Evolutionary conservation across 2,329 filamentous ascomycete genomes (phyloP), one percentile per base, ranked within the genome.

Genomic region (Metarhizium guizhouense): DNA sequence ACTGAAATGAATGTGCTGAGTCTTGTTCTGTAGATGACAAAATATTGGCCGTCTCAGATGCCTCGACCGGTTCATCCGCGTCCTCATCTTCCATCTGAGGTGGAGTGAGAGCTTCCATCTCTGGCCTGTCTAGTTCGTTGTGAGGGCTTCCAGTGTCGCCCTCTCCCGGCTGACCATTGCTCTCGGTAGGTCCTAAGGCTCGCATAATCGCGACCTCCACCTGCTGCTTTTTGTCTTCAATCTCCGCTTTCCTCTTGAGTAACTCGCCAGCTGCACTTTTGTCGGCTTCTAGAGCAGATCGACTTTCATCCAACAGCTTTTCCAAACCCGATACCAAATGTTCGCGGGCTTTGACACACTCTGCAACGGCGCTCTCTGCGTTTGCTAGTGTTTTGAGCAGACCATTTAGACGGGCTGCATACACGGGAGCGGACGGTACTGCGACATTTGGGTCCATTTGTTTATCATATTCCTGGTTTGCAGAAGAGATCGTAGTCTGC

Each of bases 171-270:
- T 82, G 75, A 8, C 71, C 70, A 50, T 75, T 72, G 20, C 75
- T 73, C 56, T 81, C 78, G 8, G 84, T 80, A 1, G 82, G 80
- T 14, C 84, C 83, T 25, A 96, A 79, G 8, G 89, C 90, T 53
- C 87, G 84, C 81, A 99, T 90, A 62, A 99, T 97, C 51, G 84
- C 86, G 61, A 93, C 84, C 70, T 99, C 94, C 7, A 99, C 91
- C 51, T 94, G 87, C 53, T 86, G 84, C 70, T 95, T 95, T 72
- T 90, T 92, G 18, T 78, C 75, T 63, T 96, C 92, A 16, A 91
- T 89, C 55, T 85, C 83, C 2, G 75, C 72, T 62, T 87, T 90
- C 55, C 86, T 84, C n/a, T 75, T 76, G 3, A 77, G 73, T 20
- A 97, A 72, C 16, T 87, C 80, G 6, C 77, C 68, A n/a, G 84